Percentiles rank a stretch among this genome's conserved stretches.
Conservation (phyloP, 495 filamentous ascomycete genomes). For the Penicillium silybi region DNA sequence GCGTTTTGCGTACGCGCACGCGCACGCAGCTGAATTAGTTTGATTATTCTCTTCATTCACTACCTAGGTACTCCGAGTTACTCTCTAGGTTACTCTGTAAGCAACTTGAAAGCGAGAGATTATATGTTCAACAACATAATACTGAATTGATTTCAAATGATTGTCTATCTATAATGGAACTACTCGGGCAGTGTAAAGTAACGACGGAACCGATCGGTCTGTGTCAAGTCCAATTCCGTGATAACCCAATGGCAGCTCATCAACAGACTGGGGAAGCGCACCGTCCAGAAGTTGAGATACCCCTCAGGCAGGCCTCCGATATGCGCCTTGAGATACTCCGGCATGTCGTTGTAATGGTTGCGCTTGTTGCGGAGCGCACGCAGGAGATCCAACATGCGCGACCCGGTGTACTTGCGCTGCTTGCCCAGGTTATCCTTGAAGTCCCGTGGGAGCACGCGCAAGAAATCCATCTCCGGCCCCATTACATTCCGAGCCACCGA, state of each 20-base stretch:
- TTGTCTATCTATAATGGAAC: neutral
- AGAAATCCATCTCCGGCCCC: slow-evolving; percentile 66
- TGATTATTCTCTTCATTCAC: too few species aligned
- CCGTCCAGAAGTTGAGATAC: slow-evolving; percentile 83
- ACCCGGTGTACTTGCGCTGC: slow-evolving; percentile 91
- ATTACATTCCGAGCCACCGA: slow-evolving; percentile 48
- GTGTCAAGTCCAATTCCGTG: slow-evolving; percentile 58
- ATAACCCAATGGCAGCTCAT: slow-evolving; percentile 76
- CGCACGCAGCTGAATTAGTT: too few species aligned
- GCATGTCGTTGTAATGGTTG: slow-evolving; percentile 90
- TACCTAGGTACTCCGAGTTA: too few species aligned
- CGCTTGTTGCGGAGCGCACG: slow-evolving; percentile 93
- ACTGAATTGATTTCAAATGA: neutral
- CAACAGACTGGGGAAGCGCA: slow-evolving; percentile 75
- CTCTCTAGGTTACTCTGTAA: too few species aligned
- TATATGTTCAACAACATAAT: too few species aligned
- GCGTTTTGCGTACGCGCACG: too few species aligned
- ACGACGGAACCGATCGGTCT: slow-evolving; percentile 68
- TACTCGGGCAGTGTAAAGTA: slow-evolving; percentile 54
- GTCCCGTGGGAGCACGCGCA: slow-evolving; percentile 66
- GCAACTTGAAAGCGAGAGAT: too few species aligned
- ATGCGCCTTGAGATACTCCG: slow-evolving; percentile 66
- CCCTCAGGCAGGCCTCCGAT: slow-evolving; percentile 80
- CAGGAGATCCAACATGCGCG: slow-evolving; percentile 76
- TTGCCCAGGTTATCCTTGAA: slow-evolving; percentile 87